A percentile compares a stretch with the other conserved stretches of the same genome.
Evolutionary conservation across 2,329 filamentous ascomycete genomes (phyloP).

Genomic region (Chrysoporthe deuterocubensis): DNA sequence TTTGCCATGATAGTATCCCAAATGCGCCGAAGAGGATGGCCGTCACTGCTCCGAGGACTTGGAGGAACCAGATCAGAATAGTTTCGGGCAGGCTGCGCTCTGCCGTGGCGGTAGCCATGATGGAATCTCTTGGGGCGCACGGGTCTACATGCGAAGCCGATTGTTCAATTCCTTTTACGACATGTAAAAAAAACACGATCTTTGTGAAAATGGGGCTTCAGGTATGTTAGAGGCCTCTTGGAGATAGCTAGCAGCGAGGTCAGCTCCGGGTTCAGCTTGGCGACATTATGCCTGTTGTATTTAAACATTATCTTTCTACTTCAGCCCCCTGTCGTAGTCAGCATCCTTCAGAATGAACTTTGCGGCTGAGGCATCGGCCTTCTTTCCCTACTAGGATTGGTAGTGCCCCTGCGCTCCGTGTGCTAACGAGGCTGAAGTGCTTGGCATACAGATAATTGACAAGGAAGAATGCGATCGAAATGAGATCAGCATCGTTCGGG

Average conservation of each 20-base stretch:
- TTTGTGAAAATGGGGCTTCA: not conserved
- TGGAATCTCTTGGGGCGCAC: not conserved
- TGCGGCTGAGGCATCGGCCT: not conserved
- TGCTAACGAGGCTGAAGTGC: not conserved
- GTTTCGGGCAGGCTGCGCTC: conserved; percentile 15
- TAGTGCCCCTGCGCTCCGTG: no score
- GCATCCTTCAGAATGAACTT: no score
- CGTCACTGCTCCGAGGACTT: conserved; percentile 17
- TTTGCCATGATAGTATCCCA: conserved; percentile 12
- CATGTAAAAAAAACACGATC: not conserved
- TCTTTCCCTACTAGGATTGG: no score
- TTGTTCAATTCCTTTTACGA: not conserved
- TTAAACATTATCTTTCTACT: not conserved
- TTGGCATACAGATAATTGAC: not conserved
- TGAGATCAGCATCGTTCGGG: not conserved
- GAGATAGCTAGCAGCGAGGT: not conserved
- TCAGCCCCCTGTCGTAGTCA: not conserved
- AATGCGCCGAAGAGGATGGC: conserved; percentile 18
- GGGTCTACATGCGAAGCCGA: not conserved
- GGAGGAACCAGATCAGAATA: conserved; percentile 16
- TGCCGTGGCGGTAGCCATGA: not conserved
- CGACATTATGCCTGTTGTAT: not conserved
- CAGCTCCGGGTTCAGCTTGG: not conserved
- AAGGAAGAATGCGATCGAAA: not conserved
- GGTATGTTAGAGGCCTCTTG: not conserved